Evolutionary conservation across 129 eudicot genomes (phyloP).

Genomic region (Flaveria sonorensis): DNA sequence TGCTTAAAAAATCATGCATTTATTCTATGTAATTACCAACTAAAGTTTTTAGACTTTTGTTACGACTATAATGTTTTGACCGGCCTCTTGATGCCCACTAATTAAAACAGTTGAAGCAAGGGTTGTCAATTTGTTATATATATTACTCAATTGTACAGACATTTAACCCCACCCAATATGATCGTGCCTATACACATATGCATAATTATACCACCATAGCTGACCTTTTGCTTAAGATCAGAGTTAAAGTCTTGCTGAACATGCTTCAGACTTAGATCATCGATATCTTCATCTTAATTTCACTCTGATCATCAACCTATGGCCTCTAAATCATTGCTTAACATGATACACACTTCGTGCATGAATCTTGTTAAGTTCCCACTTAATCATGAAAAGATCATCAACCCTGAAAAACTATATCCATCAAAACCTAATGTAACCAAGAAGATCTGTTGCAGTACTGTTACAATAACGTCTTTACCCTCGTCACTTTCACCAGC

Average conservation of each 20-base stretch:
- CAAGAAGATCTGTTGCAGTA: conserved; percentile 19
- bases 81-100: background rate
- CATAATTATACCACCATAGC: background rate
- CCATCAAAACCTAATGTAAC: conserved; percentile 16
- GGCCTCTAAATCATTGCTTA: conserved; percentile 21
- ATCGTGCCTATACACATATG: background rate
- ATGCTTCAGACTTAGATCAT: background rate
- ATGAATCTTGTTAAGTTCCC: conserved; percentile 25
- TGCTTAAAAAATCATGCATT: background rate
- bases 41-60: background rate
- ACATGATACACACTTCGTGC: conserved; percentile 22
- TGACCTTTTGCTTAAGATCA: conserved; percentile 13
- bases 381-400: conserved; percentile 14
- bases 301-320: conserved; percentile 7
- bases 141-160: background rate
- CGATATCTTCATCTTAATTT: background rate
- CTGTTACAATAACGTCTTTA: conserved; percentile 11
- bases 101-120: background rate
- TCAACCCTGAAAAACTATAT: conserved; percentile 12
- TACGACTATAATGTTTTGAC: background rate
- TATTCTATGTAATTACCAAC: background rate
- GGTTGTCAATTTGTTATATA: background rate
- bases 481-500: conserved; percentile 18
- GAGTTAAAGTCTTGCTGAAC: conserved; percentile 21
- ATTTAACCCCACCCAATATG: background rate